Percentiles rank a stretch among this genome's conserved stretches.
Evolutionary conservation across 2,329 filamentous ascomycete species (phyloP).

Genomic region (Cercospora brassicicola): DNA sequence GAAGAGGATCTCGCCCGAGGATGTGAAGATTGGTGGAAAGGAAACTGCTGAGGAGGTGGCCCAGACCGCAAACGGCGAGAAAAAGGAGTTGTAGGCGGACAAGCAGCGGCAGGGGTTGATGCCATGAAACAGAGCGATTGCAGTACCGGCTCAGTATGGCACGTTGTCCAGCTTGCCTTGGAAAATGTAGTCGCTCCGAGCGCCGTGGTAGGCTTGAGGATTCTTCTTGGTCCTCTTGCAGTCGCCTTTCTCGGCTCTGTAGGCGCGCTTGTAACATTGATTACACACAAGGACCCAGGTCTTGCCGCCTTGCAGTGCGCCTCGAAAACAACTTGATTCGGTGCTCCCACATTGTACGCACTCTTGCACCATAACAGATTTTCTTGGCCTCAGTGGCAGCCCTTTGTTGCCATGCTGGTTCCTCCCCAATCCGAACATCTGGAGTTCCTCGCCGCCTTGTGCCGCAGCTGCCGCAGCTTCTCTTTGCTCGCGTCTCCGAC

Average conservation of each 20-base stretch:
- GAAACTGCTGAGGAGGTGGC: neutral
- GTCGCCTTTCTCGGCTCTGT: neutral
- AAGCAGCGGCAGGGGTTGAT: neutral
- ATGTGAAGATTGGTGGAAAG: slow-evolving; percentile 34
- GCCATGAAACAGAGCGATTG: neutral
- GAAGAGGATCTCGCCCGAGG: slow-evolving; percentile 53
- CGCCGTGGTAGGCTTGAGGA: neutral
- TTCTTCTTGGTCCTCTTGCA: neutral
- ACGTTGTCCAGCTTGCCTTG: neutral
- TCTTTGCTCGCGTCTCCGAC: neutral
- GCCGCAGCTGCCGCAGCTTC: neutral
- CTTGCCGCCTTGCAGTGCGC: neutral
- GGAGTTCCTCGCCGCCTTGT: neutral
- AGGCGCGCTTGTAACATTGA: neutral
- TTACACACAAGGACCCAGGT: neutral
- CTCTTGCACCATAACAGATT: neutral
- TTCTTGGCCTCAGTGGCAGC: too few species aligned
- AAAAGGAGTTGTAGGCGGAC: slow-evolving; percentile 16
- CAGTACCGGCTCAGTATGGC: neutral
- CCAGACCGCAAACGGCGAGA: slow-evolving; percentile 5
- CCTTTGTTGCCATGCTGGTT: neutral
- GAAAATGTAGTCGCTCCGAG: neutral
- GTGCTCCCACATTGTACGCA: neutral
- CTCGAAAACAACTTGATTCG: neutral
- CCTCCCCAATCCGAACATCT: neutral